Percentiles rank a stretch among this genome's conserved stretches.
phyloP scores from a whole-genome alignment of 2,329 filamentous ascomycete genomes.

The Fusarium sp. region DNA sequence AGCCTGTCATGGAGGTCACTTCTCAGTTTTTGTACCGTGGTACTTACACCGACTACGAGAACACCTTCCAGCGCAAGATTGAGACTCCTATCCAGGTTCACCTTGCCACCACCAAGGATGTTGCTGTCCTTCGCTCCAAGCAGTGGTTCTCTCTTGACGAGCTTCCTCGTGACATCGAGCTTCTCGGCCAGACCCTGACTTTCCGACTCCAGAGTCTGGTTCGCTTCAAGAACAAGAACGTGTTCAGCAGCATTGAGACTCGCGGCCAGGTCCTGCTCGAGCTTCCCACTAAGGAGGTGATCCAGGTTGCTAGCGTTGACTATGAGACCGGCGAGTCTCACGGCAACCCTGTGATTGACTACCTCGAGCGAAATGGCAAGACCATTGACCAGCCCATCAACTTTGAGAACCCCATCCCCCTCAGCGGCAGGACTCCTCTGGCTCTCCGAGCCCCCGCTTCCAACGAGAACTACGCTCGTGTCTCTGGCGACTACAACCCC shows the following conservation, averaged over 20 bases:
- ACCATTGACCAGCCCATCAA: slow-evolving; percentile 95
- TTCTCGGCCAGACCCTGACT: slow-evolving; percentile 91
- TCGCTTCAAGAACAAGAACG: slow-evolving; percentile 92
- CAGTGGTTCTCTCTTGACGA: slow-evolving; percentile 94
- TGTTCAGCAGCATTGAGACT: slow-evolving; percentile 93
- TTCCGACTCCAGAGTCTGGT: slow-evolving; percentile 95
- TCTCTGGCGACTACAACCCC: slow-evolving; percentile 98
- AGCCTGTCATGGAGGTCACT: slow-evolving; percentile 96
- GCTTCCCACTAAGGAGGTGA: slow-evolving; percentile 94
- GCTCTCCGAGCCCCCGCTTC: slow-evolving; percentile 91
- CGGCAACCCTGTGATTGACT: slow-evolving; percentile 97
- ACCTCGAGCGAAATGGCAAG: slow-evolving; percentile 89
- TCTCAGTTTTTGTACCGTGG: slow-evolving; percentile 98
- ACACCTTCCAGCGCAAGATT: slow-evolving; percentile 97
- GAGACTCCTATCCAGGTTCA: slow-evolving; percentile 96
- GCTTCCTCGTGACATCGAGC: slow-evolving; percentile 76
- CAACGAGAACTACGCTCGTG: slow-evolving; percentile 97
- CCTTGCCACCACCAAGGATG: slow-evolving; percentile 86
- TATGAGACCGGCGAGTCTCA: slow-evolving; percentile 93
- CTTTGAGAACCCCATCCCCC: slow-evolving; percentile 96
- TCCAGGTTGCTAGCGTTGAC: slow-evolving; percentile 96
- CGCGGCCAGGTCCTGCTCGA: slow-evolving; percentile 92
- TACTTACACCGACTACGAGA: slow-evolving; percentile 91
- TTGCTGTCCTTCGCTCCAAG: slow-evolving; percentile 94
- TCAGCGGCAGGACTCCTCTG: slow-evolving; percentile 91